Evolutionary conservation across 306 rosid genomes (phyloP), one percentile per base, ranked within the genome.

Genomic region (Erythrophleum fordii): DNA sequence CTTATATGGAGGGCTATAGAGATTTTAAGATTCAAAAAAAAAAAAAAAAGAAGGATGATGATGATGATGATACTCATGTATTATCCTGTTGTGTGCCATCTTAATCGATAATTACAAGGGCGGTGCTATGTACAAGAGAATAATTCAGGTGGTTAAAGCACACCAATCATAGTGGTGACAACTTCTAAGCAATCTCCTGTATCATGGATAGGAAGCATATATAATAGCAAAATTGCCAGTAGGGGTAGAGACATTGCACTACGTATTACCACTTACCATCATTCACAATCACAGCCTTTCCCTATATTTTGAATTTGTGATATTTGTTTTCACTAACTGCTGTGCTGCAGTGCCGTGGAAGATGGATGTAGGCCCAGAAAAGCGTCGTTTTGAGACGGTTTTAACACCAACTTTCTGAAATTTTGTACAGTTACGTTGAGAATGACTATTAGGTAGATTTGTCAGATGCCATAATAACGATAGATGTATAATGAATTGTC

Each of bases 141-240:
- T 61, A 72, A 80, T 84, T 28, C 31, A 41, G 56, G 62, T 75
- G 42, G 84, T 84, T 78, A 51, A 69, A 82, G 78, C 79, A 62
- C 81, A 81, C 18, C 65, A 59, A 84, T 81, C 78, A 78, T 58
- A 48, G 62, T 58, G 41, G 73, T 79, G 76, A 3, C 71, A 81
- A 39, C 52, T 77, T 67, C 6, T 23, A 69, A 82, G 73, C 79
- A 79, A 44, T 56, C 41, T 51, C n/a, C 25, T 81, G 86, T 55
- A 79, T 82, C 42, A 2, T 37, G 22, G 1, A 7, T 6, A 2
- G 20, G 41, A 29, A 25, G 65, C 65, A 58, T 58, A 23, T 83
- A 71, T 8, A 25, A 53, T 72, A 75, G 79, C 89, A 83, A 76
- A 76, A 75, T 75, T 75, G 84, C 77, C 80, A 79, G 80, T 79